Evolutionary conservation across 495 filamentous ascomycete species (phyloP).

Genomic region (Daldinia caldariorum): DNA sequence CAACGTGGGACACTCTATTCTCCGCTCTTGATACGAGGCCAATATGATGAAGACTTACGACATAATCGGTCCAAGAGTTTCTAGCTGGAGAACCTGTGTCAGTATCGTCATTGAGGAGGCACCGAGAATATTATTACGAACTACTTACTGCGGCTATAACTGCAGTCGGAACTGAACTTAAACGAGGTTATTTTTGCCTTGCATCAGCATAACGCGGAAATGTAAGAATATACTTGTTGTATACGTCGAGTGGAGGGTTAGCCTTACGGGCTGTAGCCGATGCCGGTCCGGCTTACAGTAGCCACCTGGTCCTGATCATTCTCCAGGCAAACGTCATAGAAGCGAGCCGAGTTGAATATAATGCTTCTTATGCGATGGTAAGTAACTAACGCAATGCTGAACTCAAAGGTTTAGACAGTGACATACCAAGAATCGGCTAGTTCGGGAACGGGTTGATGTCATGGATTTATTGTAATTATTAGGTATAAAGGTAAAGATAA

Average conservation of each 20-base stretch:
- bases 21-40: constrained; percentile 36
- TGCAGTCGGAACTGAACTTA: constrained; percentile 4
- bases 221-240: not conserved
- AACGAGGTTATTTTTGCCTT: not conserved
- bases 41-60: constrained; percentile 14
- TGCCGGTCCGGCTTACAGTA: too few species aligned
- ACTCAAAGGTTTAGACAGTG: constrained; percentile 15
- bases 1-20: constrained; percentile 38
- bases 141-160: too few species aligned
- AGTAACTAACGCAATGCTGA: not conserved
- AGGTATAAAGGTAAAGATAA: too few species aligned
- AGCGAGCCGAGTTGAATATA: not conserved
- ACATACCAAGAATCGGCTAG: constrained; percentile 17
- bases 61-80: not conserved
- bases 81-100: not conserved
- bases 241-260: constrained; percentile 2
- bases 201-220: not conserved
- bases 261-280: constrained; percentile 24
- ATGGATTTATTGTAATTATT: too few species aligned
- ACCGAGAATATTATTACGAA: too few species aligned
- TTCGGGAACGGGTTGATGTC: constrained; percentile 13
- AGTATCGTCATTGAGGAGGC: too few species aligned
- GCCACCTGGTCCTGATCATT: not conserved
- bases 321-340: not conserved
- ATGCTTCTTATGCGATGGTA: not conserved